Evolutionary conservation across 2,329 filamentous ascomycete species (phyloP), one percentile per base, ranked within the genome.

Genomic region (Aspergillus pseudotamarii): DNA sequence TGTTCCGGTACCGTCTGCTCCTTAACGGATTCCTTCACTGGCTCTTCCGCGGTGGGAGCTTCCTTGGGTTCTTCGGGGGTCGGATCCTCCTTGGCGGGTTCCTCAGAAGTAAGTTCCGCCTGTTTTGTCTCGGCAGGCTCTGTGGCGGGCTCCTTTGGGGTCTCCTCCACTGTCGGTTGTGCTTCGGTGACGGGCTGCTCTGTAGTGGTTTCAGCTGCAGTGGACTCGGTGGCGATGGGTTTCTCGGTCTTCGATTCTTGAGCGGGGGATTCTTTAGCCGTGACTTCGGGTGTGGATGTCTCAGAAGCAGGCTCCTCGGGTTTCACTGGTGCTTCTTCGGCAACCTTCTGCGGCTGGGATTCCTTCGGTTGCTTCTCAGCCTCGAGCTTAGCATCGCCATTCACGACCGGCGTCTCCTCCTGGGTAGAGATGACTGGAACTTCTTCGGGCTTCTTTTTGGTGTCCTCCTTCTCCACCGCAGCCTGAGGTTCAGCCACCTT

Each of bases 261-360:
- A 16, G 48, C 50, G 16, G 58, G 55, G 6, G 46, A 51, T 41
- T 46, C 53, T 36, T 64, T 60, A n/a, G 54, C 41, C 21, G n/a
- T 23, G 16, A 55, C 9, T 26, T 58, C 58, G 16, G 61, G 38
- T 14, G 43, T 23, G 10, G 57, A 32, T 28, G 69, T 60, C 41
- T 68, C 55, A 8, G 54, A 41, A 9, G 38, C 46, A 14, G 58
- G 23, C 45, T 66, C 63, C 19, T 68, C 63, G 3, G 53, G 19
- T 21, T 59, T 57, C 6, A 45, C n/a, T 32, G 57, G 19, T 1
- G 43, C 23, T 36, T 65, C 54, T 36, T 58, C 59, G 9, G 23
- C 14, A 36, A 41, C 58, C 32, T 59, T 60, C 50, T 66, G 56
- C 19, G 56, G 46, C 36, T 61, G 53, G 4, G 65, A 34, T 23